Evolutionary conservation across 805 yeast species (phyloP), one percentile per base, ranked within the genome.

Genomic region (Cyberlindnera nakhonratchasimensis): DNA sequence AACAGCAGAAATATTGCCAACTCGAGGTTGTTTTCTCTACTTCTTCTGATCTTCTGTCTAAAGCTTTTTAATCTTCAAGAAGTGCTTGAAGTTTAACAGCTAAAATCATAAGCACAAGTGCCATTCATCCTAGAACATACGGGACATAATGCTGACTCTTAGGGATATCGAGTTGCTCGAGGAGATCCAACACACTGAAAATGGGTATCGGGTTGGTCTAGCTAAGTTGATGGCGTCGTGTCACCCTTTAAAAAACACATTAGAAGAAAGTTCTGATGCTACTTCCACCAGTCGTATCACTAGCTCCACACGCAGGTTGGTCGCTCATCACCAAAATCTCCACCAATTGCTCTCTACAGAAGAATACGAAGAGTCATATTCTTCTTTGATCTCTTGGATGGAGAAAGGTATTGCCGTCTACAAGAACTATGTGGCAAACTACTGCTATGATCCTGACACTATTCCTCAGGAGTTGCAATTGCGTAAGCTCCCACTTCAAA

Each of bases 251-350:
- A 42, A 39, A 37, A 19, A 17, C 35, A 6, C 37, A 6, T 11
- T 25, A 8, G 22, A 28, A 4, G 11, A 11, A 4, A 18, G 21
- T 13, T 21, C 14, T 18, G 5, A 17, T 4, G 23, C 6, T 8
- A 8, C 36, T 3, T 23, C 37, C 3, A 23, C 21, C 17, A 20
- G 28, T 5, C 37, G 12, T 16, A 34, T 48, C 20, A 35, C 52
- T 7, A 45, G 34, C 14, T 26, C 43, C 8, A 34, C 40, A 10
- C 39, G 52, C 13, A 29, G 48, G 12, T 42, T 51, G 17, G 43
- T 44, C 9, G 51, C 52, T 7, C 48, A 48, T 24, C 55, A 52
- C 38, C 48, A 47, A 26, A 16, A 37, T 4, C 37, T 52, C 13
- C 21, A 29, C 4, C 38, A 45, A 11, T 7, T 40, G 23, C 24